Base-by-base conservation (phyloP, 78 protist genomes). In the Guillardia theta region DNA sequence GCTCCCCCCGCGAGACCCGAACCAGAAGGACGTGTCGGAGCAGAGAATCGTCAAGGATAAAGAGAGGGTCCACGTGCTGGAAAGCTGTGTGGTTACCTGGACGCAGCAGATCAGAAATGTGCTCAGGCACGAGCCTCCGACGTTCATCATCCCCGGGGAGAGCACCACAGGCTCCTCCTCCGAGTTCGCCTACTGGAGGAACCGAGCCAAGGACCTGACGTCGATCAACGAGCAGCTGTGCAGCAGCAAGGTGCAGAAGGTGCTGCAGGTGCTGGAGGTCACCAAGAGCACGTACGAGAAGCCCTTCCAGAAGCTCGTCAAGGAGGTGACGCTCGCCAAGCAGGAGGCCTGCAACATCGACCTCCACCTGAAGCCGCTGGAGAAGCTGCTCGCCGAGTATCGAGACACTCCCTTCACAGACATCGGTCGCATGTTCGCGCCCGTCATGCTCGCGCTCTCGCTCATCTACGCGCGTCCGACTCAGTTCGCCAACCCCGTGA, bases 21-120 rank as follows among this genome's bases (percentile, higher is more conserved):
- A 78, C 9, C 48, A 43, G 4, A 78, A 78, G 24, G 90, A 78
- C 33, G 18, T 30, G 10, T 78, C 41, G 22, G 87, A 78, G 90
- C 50, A 37, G 90, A 46, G 90, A 0, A 10, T 78, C 43, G 45
- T 43, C 43, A 78, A 78, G 93, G 93, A 88, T 64, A 88, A 88
- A 64, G 93, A 88, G 30, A 8, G 64, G 62, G 44, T 88, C 19
- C 62, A 88, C 33, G 54, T 88, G 45, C 93, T 88, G 8, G 93
- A 88, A 88, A 48, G 64, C 64, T 88, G 93, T 46, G 93, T 88
- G 5, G 64, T 48, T 5, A 48, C 54, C 1, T 88, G 93, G 93
- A 88, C 64, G 5, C 93, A 30, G 76, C 93, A 88, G 64, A 88
- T 88, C 93, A 88, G 48, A 30, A 88, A 88, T 41, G 93, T 88